These are phyloP conservation scores for Stagonosporopsis cucurbitacearum DNA, from an alignment of 2,329 filamentous ascomycete genomes.

Conservation along the genomic window DNA sequence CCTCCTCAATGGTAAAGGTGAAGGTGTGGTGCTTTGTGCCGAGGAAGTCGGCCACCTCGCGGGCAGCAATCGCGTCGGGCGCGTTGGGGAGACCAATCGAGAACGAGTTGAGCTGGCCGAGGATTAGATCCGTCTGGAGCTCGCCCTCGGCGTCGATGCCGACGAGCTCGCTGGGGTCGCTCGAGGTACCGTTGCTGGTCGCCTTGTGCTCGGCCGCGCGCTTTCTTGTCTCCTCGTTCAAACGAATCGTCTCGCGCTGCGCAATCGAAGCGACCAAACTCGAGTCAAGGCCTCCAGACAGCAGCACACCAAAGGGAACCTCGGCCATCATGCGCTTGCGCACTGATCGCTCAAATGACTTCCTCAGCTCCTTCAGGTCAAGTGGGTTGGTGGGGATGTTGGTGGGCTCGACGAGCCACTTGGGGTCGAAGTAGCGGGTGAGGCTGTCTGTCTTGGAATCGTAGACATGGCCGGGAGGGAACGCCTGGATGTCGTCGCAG, in stretches of 20 bases:
- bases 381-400: constrained; percentile 80
- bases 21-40: constrained; percentile 98
- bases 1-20: constrained; percentile 97
- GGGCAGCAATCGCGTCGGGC: constrained; percentile 88
- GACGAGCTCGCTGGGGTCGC: constrained; percentile 65
- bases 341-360: constrained; percentile 86
- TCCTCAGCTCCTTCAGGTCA: constrained; percentile 81
- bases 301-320: constrained; percentile 93
- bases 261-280: constrained; percentile 94
- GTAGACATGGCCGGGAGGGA: constrained; percentile 94
- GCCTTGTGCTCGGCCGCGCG: constrained; percentile 46
- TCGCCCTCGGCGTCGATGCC: constrained; percentile 94
- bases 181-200: constrained; percentile 22
- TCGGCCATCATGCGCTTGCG: constrained; percentile 98
- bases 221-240: constrained; percentile 68
- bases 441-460: constrained; percentile 89
- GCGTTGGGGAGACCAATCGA: constrained; percentile 94
- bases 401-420: constrained; percentile 82
- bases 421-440: constrained; percentile 88
- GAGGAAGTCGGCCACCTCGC: constrained; percentile 94
- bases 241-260: constrained; percentile 84
- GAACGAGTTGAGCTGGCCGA: constrained; percentile 97
- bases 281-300: constrained; percentile 95
- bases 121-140: constrained; percentile 85
- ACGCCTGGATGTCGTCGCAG: constrained; percentile 92